Evolutionary conservation across 2,329 filamentous ascomycete genomes (phyloP), one percentile per base, ranked within the genome.

Genomic region (Fusarium foetens): DNA sequence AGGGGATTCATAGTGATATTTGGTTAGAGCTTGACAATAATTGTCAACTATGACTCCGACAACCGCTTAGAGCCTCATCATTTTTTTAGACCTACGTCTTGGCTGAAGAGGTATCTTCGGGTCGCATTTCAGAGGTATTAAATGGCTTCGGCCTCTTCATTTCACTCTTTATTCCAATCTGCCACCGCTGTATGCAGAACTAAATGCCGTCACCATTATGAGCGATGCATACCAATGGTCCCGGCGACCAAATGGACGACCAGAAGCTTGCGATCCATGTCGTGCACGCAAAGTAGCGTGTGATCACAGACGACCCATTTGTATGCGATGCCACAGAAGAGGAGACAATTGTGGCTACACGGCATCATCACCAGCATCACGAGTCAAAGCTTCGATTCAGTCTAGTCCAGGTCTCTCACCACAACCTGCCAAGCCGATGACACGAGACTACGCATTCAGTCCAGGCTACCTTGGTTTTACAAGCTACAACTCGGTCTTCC

Each of bases 391-490:
- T 51, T 54, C 39, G 14, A 29, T 27, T 35, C 53, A 54, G 8
- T 23, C 43, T 48, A 43, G 41, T 27, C 42, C 43, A 60, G 27
- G 55, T 16, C 52, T 49, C 31, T 45, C 48, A 58, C 69, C 41
- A 42, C 68, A 27, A 64, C 65, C 48, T 11, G 27, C 21, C 17
- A 70, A 54, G 21, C 48, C 43, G 13, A 66, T 66, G 45, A 45
- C 61, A 19, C 65, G 61, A 46, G 67, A 57, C 39, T 68, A 76
- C n/a, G 59, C 77, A 8, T 66, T 70, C 13, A 66, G 57, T 7
- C 58, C 74, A 3, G 84, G 84, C 6, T 85, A 85, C 71, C 78
- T 86, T n/a, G 84, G 84, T 38, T 82, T 81, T 64, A 85, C 83
- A 9, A 85, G 83, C 64, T 83, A 83, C 66, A 81, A 77, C 39